Base-by-base conservation (phyloP, 1,139 yeast species). In the Kodamaea sp. region DNA sequence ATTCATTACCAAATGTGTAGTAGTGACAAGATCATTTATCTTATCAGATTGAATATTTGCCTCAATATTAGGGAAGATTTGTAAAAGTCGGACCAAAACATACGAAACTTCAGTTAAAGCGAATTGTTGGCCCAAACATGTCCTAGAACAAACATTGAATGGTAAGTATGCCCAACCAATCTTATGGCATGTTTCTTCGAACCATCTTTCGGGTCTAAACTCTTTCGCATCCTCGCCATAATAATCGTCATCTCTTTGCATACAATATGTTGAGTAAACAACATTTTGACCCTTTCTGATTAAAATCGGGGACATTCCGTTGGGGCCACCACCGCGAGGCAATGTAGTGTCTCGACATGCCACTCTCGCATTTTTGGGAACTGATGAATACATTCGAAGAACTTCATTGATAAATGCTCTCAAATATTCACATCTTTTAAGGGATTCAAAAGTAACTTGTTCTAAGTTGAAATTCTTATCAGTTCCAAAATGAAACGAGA, bases 121-220 rank as follows among this genome's bases (percentile, higher is more conserved):
- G 55, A 74, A 76, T 52, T 77, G 81, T 55, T 77, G 81, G 11
- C 82, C 83, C 37, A 77, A 60, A 49, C 83, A 78, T 40, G 77
- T 76, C 41, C 83, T 62, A 25, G 83, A 82, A 5, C 83, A 82
- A 35, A 81, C 82, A 48, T 77, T 77, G 60, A 75, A 76, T 5
- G 81, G 81, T 24, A 76, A 53, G 53, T 60, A 76, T 9, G 72
- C 74, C 80, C 81, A 77, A 15, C 73, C 74, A 42, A 63, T 51
- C 42, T 62, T 65, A 39, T 55, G 57, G 25, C 61, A 55, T 23
- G 49, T 46, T 27, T 62, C 62, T 44, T 63, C 68, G 38, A 57
- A 58, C 80, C 80, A 75, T 45, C 80, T 63, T 45, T 73, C 79
- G 4, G 81, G 81, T 35, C 63, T 62, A 58, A 71, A 76, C 34